Evolutionary conservation across 1,284 basidiomycete genomes (phyloP), one percentile per base, ranked within the genome.

Genomic region (Rhodotorula sp.): DNA sequence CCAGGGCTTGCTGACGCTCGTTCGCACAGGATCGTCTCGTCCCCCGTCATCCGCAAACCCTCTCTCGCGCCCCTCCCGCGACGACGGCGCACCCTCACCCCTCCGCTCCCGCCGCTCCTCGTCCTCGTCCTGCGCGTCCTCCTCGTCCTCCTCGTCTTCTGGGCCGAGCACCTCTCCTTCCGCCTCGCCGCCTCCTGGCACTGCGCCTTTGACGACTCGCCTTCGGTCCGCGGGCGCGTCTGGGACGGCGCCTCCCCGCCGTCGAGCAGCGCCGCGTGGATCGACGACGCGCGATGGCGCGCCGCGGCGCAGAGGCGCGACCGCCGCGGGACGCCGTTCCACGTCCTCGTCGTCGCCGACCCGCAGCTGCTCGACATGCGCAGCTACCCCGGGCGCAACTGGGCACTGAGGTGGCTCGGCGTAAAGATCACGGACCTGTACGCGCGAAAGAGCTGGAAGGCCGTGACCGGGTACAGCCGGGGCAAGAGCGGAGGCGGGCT

Each of bases 391-490:
- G 84, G 81, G 57, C 83, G 80, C 58, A 80, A 79, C 71, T 78
- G 81, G 59, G 80, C 85, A 79, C 76, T 84, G 42, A 79, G 79
- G 25, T 70, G 77, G 42, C 70, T 80, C 27, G 80, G 80, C 75
- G 83, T 81, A 74, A 77, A 77, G 41, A 66, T 88, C 56, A 83
- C 85, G 50, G 88, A 92, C 77, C 81, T 89, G 61, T 89, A 89
- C 76, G 83, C 93, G 78, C 86, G 87, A 67, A 90, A 90, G 81
- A 88, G 85, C 76, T 94, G 92, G 92, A 85, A 85, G 71, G 85
- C 87, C 27, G 86, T 80, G 55, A 79, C 83, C 19, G 2, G 48
- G 48, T 80, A 84, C 41, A 83, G 90, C 44, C 85, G 83, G 34
- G 90, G 64, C 5, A 66, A 44, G 60, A 59, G 46, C 19, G 58